These are phyloP conservation scores for Elsinoe batatas DNA, from an alignment of 2,329 filamentous ascomycete genomes.

Conservation along the genomic window DNA sequence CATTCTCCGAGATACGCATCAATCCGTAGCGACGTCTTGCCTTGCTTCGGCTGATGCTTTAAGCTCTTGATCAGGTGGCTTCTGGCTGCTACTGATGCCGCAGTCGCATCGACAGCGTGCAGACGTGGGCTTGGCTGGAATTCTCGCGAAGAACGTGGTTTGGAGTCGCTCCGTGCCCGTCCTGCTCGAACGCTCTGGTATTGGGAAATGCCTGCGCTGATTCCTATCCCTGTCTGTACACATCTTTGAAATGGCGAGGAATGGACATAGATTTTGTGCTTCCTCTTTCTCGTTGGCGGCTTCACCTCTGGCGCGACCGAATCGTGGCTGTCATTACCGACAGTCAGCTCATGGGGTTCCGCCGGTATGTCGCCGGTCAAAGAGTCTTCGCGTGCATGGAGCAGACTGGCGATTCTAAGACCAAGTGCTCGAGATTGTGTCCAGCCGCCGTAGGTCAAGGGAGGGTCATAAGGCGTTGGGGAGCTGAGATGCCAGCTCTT, in stretches of 20 bases:
- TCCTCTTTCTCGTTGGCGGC: slow-evolving; percentile 39
- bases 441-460: slow-evolving; percentile 90
- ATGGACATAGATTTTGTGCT: slow-evolving; percentile 75
- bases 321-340: background rate
- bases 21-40: slow-evolving; percentile 60
- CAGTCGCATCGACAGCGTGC: slow-evolving; percentile 25
- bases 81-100: background rate
- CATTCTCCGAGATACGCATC: slow-evolving; percentile 94
- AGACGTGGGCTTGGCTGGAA: slow-evolving; percentile 25
- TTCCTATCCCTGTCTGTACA: slow-evolving; percentile 80
- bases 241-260: slow-evolving; percentile 91
- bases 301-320: background rate
- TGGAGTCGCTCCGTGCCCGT: slow-evolving; percentile 20
- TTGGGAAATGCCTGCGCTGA: slow-evolving; percentile 74
- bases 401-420: slow-evolving; percentile 67
- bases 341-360: slow-evolving; percentile 18
- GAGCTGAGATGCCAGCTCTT: slow-evolving; percentile 91
- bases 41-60: slow-evolving; percentile 27
- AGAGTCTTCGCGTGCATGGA: slow-evolving; percentile 43
- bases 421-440: slow-evolving; percentile 75
- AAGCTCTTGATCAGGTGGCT: slow-evolving; percentile 24
- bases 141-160: slow-evolving; percentile 23
- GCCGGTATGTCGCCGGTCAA: slow-evolving; percentile 7
- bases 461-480: slow-evolving; percentile 88
- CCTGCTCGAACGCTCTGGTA: slow-evolving; percentile 37